A percentile compares a stretch with the other conserved stretches of the same genome.
These are phyloP conservation scores for Gnomoniopsis smithogilvyi DNA, from an alignment of 2,329 filamentous ascomycete species.

Conservation along the genomic window DNA sequence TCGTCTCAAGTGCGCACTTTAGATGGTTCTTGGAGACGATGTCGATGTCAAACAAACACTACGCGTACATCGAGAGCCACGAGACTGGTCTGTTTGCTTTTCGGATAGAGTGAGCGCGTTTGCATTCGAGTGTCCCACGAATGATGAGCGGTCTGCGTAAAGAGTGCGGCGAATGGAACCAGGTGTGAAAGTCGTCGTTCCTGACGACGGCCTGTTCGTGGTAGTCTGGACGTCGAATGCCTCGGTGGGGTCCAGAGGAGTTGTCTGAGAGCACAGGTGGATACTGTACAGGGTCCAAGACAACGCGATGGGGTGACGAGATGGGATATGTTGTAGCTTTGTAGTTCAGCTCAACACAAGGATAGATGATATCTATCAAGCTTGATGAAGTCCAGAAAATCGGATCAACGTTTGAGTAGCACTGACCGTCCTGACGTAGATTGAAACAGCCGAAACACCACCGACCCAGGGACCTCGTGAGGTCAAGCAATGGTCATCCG, in stretches of 20 bases:
- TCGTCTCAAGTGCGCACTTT: background rate
- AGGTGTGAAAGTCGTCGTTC: background rate
- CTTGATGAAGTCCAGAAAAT: constrained; percentile 29
- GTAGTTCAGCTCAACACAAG: constrained; percentile 12
- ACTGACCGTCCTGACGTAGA: constrained; percentile 32
- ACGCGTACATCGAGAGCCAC: constrained; percentile 11
- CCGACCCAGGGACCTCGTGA: constrained; percentile 27
- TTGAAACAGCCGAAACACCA: constrained; percentile 40
- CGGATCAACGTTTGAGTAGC: constrained; percentile 38
- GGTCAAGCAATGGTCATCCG: constrained; percentile 21
- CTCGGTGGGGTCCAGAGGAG: background rate
- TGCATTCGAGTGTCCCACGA: background rate
- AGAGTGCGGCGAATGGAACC: background rate
- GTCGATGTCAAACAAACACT: constrained; percentile 8
- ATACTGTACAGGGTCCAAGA: constrained; percentile 4
- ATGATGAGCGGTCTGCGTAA: background rate
- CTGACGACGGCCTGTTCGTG: background rate
- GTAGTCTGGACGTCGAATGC: background rate
- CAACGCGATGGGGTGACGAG: constrained; percentile 1
- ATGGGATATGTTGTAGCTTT: constrained; percentile 16
- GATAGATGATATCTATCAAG: constrained; percentile 19
- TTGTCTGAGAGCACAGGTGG: constrained; percentile 10
- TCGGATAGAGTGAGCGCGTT: background rate
- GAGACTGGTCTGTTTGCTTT: constrained; percentile 7
- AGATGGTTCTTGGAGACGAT: background rate